phyloP scores from a whole-genome alignment of 129 eudicot species.

The Pittosporum tobira region DNA sequence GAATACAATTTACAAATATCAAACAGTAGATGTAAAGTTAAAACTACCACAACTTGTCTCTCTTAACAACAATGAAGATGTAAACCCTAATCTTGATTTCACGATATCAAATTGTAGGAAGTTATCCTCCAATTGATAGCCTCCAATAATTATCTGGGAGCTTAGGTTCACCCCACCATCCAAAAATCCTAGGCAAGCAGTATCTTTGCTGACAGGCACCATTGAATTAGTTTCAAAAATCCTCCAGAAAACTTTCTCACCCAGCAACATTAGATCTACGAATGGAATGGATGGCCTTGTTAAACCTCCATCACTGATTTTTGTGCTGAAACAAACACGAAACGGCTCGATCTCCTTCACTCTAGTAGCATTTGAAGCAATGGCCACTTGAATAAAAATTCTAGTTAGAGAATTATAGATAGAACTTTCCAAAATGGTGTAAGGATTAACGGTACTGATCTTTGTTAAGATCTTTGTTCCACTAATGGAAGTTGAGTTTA shows the following conservation, averaged over 20 bases:
- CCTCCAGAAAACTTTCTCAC: constrained; percentile 40
- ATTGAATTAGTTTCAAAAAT: constrained; percentile 39
- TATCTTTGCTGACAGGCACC: constrained; percentile 20
- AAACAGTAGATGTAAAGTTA: constrained; percentile 8
- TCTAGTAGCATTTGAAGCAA: constrained; percentile 19
- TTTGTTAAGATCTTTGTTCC: constrained; percentile 23
- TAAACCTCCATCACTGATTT: not conserved
- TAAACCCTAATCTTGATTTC: constrained; percentile 37
- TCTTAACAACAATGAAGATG: constrained; percentile 35
- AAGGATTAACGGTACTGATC: constrained; percentile 43
- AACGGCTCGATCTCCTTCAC: constrained; percentile 25
- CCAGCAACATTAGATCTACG: constrained; percentile 41
- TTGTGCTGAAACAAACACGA: constrained; percentile 24
- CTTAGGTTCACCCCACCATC: constrained; percentile 38
- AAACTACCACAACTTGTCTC: constrained; percentile 33
- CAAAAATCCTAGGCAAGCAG: constrained; percentile 45
- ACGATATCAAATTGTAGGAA: constrained; percentile 38
- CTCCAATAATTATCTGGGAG: constrained; percentile 38
- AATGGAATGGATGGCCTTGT: constrained; percentile 31
- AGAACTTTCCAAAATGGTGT: constrained; percentile 28
- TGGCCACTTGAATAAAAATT: constrained; percentile 26
- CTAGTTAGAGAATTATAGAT: constrained; percentile 21
- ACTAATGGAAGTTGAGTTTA: constrained; percentile 1
- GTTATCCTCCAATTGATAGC: constrained; percentile 47
- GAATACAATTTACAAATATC: not conserved